Evolutionary conservation across 208 protist species (phyloP).

Genomic region (Leishmania braziliensis): DNA sequence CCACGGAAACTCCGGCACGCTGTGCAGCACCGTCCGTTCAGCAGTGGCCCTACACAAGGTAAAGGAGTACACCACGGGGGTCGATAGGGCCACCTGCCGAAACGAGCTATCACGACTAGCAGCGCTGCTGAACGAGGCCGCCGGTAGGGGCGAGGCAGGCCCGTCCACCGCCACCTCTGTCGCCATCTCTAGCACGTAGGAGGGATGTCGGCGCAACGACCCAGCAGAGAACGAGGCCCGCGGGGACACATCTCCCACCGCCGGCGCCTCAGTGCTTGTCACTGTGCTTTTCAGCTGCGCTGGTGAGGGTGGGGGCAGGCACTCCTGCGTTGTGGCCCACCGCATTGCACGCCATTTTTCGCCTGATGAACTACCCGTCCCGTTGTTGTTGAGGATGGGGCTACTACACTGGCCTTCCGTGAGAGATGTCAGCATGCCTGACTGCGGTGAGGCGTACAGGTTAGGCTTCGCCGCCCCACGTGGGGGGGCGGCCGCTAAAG

Average conservation of each 20-base stretch:
- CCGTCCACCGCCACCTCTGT: conserved; percentile 4
- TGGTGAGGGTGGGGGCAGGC: conserved; percentile 26
- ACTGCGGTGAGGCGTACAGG: neutral
- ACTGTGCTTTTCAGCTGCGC: conserved; percentile 16
- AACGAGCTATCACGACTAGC: neutral
- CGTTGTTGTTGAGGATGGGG: neutral
- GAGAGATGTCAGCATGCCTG: neutral
- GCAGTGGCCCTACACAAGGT: conserved; percentile 31
- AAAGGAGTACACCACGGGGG: conserved; percentile 1
- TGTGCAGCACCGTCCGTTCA: conserved; percentile 18
- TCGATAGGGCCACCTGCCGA: neutral
- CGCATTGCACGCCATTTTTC: neutral
- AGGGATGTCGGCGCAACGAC: conserved; percentile 6
- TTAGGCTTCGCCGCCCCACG: neutral
- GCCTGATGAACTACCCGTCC: neutral
- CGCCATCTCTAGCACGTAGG: conserved; percentile 8
- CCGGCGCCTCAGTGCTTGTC: neutral
- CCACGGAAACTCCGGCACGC: conserved; percentile 24
- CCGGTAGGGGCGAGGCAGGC: neutral
- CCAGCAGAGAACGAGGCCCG: neutral
- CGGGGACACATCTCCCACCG: neutral
- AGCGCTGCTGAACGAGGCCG: neutral
- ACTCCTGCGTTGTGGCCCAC: conserved; percentile 4
- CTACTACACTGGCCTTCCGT: neutral
- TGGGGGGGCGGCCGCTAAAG: neutral